A percentile compares a stretch with the other conserved stretches of the same genome.
phyloP scores from a whole-genome alignment of 2,329 filamentous ascomycete genomes.

The Stemphylium lycopersici region DNA sequence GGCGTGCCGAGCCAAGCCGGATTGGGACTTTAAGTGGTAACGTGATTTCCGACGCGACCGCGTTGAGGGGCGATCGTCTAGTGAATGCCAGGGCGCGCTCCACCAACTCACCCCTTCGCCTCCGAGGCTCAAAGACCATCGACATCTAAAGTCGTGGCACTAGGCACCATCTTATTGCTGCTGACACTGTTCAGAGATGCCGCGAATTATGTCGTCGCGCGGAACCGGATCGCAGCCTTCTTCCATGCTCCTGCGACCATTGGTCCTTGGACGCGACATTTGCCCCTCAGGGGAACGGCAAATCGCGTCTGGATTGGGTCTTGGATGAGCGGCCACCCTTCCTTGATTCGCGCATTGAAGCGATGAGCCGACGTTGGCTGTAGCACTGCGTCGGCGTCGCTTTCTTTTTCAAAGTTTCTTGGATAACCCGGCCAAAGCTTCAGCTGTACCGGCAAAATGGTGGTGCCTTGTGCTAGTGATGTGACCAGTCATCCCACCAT shows the following conservation, averaged over 20 bases:
- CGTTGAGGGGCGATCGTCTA: slow-evolving; percentile 12
- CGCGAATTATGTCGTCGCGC: slow-evolving; percentile 20
- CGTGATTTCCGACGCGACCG: slow-evolving; percentile 20
- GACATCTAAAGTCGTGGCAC: slow-evolving; percentile 17
- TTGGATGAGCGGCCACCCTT: slow-evolving; percentile 17
- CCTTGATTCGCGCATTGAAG: slow-evolving; percentile 34
- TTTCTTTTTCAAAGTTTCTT: slow-evolving; percentile 32
- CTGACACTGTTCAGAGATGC: slow-evolving; percentile 5
- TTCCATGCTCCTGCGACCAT: slow-evolving; percentile 13
- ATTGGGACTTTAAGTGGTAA: slow-evolving; percentile 15
- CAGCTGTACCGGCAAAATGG: slow-evolving; percentile 21
- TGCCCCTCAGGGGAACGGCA: slow-evolving; percentile 36
- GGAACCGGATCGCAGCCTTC: slow-evolving; percentile 25
- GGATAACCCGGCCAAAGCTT: slow-evolving; percentile 38
- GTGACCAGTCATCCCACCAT: slow-evolving; percentile 20
- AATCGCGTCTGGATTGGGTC: slow-evolving; percentile 26
- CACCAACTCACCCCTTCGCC: slow-evolving; percentile 8
- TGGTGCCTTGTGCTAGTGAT: slow-evolving; percentile 30
- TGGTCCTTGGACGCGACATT: slow-evolving; percentile 27
- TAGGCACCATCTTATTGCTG: slow-evolving; percentile 16
- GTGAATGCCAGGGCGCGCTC: slow-evolving; percentile 10
- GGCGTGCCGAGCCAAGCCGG: slow-evolving; percentile 1
- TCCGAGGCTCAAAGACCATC: slow-evolving; percentile 19
- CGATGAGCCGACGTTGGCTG: slow-evolving; percentile 36
- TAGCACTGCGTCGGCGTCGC: slow-evolving; percentile 31